phyloP scores from a whole-genome alignment of 257 asterid genomes.

The Solanum corneliomulleri region DNA sequence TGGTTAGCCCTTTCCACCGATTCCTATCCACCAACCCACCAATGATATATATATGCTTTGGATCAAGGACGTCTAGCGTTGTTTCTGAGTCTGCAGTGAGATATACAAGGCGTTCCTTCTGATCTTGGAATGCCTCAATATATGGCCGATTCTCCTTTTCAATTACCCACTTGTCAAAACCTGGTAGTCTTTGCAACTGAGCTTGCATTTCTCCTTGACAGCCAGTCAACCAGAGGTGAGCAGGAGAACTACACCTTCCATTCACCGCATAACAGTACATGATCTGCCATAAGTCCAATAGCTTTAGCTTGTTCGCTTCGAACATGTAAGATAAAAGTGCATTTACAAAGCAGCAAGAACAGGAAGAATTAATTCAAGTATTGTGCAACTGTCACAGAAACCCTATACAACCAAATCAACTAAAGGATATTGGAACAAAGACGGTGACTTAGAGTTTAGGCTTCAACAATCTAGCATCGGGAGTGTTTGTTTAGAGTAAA shows the following conservation, averaged over 20 bases:
- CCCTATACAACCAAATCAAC: not conserved
- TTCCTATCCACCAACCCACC: constrained; percentile 99
- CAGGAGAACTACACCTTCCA: constrained; percentile 58
- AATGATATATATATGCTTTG: constrained; percentile 60
- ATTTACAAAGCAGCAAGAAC: not conserved
- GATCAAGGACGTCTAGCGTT: constrained; percentile 65
- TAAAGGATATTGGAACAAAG: not conserved
- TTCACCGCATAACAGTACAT: constrained; percentile 90
- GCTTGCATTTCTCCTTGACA: constrained; percentile 75
- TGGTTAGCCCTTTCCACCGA: constrained; percentile 91
- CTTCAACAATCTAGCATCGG: not conserved
- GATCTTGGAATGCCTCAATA: constrained; percentile 51
- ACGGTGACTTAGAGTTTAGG: not conserved
- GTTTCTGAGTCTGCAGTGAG: constrained; percentile 92
- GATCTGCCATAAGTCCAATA: constrained; percentile 40
- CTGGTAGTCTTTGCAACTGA: constrained; percentile 62
- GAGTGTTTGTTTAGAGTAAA: not conserved
- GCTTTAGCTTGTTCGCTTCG: not conserved
- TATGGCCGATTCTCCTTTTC: constrained; percentile 71
- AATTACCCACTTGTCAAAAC: constrained; percentile 81
- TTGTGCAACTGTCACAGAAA: not conserved
- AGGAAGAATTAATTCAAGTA: not conserved
- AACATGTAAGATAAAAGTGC: not conserved
- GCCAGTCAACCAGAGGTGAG: constrained; percentile 93
- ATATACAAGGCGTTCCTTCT: constrained; percentile 74